Conservation (phyloP, 2,329 filamentous ascomycete species). For the Diaporthe citri region DNA sequence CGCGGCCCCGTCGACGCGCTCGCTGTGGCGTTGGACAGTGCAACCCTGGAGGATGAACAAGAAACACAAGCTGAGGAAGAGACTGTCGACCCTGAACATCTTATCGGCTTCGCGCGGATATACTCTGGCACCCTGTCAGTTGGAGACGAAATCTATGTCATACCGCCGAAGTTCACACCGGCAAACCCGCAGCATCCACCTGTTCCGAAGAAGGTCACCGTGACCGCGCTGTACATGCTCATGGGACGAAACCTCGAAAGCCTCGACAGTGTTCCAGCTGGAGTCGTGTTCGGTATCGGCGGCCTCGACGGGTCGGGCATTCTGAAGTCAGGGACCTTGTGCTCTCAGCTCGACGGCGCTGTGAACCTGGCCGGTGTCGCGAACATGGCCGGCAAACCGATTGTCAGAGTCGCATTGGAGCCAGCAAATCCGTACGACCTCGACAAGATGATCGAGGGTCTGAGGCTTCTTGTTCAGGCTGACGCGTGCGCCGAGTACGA, state of each 20-base stretch:
- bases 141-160: constrained; percentile 90
- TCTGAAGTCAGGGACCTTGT: constrained; percentile 95
- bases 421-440: constrained; percentile 90
- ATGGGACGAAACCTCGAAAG: constrained; percentile 93
- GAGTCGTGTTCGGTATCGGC: constrained; percentile 94
- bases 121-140: constrained; percentile 92
- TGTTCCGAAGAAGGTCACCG: constrained; percentile 83
- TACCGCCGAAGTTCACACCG: constrained; percentile 93
- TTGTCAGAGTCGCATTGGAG: constrained; percentile 96
- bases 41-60: constrained; percentile 67
- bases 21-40: constrained; percentile 70
- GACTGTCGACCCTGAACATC: constrained; percentile 81
- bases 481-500: constrained; percentile 98
- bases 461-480: constrained; percentile 90
- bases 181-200: constrained; percentile 78
- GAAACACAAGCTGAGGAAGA: constrained; percentile 61
- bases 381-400: constrained; percentile 83
- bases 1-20: constrained; percentile 66
- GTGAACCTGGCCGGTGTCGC: constrained; percentile 91
- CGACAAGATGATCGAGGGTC: constrained; percentile 92
- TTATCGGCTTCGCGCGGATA: constrained; percentile 94
- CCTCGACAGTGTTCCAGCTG: constrained; percentile 87
- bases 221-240: constrained; percentile 91
- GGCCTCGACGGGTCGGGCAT: constrained; percentile 88
- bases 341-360: constrained; percentile 86